Base-by-base conservation (phyloP, 1,284 basidiomycete genomes). In the Cronartium quercuum region DNA sequence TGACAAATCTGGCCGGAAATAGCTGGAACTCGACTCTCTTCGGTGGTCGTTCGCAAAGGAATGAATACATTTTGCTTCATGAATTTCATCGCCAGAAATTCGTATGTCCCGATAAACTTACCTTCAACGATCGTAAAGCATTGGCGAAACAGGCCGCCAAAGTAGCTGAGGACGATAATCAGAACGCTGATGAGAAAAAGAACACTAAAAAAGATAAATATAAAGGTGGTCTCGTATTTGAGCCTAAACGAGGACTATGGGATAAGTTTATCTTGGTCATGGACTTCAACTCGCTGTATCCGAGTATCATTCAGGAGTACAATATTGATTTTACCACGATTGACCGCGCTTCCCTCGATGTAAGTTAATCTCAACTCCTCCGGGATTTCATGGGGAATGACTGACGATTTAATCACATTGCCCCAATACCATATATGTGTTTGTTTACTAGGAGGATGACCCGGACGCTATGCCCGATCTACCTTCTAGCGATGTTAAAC, bases 241-340 rank as follows among this genome's bases (percentile, higher is more conserved):
- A 97, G 78, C 96, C 96, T 0, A 96, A 97, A 84, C 86, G 92
- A 75, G 94, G 94, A 5, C 84, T 99, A 66, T 98, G 92, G 91
- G 96, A 98, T 84, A 95, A 90, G 79, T 96, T 88, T 81, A 91
- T 98, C 82, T 86, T 99, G 37, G 95, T 99, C 82, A 98, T 99
- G 96, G 96, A 99, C 84, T 98, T 98, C 88, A 98, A 98, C 84
- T 98, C 94, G 79, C 86, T 98, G 76, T 98, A 99, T 82, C 96
- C 96, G 9, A 94, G 91, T 82, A 98, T 99, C 84, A 99, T 99
- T 75, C 96, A 98, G 80, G 96, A 99, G 84, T 99, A 92, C 83
- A 98, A 99, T 81, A 98, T 98, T 79, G 94, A 98, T 83, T 99
- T 98, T 80, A 98, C 96, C 7, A 99, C 96, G 0, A 89, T 98